phyloP scores from a whole-genome alignment of 2,329 filamentous ascomycete species.

The Botrytis pseudocinerea region DNA sequence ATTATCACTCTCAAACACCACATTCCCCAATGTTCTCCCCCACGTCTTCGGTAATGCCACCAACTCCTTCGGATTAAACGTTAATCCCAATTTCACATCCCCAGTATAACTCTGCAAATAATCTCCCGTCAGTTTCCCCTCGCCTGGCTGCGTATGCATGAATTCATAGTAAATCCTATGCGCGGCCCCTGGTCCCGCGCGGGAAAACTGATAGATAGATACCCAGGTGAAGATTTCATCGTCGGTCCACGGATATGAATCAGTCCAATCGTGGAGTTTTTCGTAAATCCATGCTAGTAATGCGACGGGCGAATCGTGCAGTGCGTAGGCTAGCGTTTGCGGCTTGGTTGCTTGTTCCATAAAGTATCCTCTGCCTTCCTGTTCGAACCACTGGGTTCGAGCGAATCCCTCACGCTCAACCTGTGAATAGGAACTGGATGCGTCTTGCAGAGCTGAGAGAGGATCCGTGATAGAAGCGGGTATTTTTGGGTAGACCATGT shows the following conservation, averaged over 20 bases:
- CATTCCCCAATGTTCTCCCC: conserved; percentile 57
- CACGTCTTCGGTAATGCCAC: conserved; percentile 54
- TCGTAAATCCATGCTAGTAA: conserved; percentile 79
- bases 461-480: conserved; percentile 15
- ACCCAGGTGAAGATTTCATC: conserved; percentile 78
- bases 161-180: conserved; percentile 72
- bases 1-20: conserved; percentile 55
- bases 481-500: conserved; percentile 21
- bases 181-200: conserved; percentile 66
- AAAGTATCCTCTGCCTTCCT: conserved; percentile 31
- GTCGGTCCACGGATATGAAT: conserved; percentile 70
- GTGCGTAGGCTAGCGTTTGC: conserved; percentile 69
- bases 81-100: conserved; percentile 45
- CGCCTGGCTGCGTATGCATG: conserved; percentile 43
- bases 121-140: conserved; percentile 35
- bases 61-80: conserved; percentile 61
- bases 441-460: conserved; percentile 22
- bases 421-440: conserved; percentile 14
- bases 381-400: conserved; percentile 28
- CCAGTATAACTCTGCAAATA: conserved; percentile 32
- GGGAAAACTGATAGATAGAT: conserved; percentile 70
- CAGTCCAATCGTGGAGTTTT: conserved; percentile 76
- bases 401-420: conserved; percentile 28
- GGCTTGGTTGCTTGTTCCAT: conserved; percentile 49
- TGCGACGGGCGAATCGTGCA: conserved; percentile 69